Evolutionary conservation across 2,329 filamentous ascomycete genomes (phyloP).

Genomic region (Claviceps lovelessii): DNA sequence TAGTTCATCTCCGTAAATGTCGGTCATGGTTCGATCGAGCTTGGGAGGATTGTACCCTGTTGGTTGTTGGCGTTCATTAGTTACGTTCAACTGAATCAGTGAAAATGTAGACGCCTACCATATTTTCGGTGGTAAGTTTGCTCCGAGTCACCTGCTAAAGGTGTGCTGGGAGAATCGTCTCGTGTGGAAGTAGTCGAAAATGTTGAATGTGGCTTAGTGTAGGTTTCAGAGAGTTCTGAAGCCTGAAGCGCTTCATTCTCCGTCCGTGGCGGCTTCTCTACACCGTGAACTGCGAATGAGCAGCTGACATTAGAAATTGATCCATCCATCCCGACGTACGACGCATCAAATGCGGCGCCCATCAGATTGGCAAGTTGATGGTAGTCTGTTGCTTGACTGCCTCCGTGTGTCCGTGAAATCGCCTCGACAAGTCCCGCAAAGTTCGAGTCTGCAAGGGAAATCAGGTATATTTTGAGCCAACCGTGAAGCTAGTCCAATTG

Average conservation of each 20-base stretch:
- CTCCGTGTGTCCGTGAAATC: constrained; percentile 14
- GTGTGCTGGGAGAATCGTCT: constrained; percentile 46
- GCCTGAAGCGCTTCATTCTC: constrained; percentile 31
- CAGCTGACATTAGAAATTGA: constrained; percentile 26
- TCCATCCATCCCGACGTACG: constrained; percentile 26
- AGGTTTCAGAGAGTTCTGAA: constrained; percentile 28
- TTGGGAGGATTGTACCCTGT: constrained; percentile 47
- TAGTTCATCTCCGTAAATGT: constrained; percentile 70
- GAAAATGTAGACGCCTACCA: constrained; percentile 28
- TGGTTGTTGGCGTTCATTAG: constrained; percentile 28
- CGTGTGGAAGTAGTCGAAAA: constrained; percentile 44
- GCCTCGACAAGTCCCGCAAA: constrained; percentile 33
- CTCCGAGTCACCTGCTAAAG: constrained; percentile 35
- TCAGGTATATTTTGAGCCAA: constrained; percentile 41
- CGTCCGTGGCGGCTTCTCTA: constrained; percentile 20
- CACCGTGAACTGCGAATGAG: constrained; percentile 24
- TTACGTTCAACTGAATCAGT: background rate
- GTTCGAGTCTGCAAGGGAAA: constrained; percentile 35
- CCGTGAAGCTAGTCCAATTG: constrained; percentile 45
- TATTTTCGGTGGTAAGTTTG: constrained; percentile 35
- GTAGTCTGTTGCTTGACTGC: constrained; percentile 18
- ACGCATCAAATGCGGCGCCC: constrained; percentile 24
- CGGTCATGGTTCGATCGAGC: constrained; percentile 73
- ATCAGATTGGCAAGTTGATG: constrained; percentile 34
- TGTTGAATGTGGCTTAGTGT: constrained; percentile 32